Base-by-base conservation (phyloP, 2,329 filamentous ascomycete genomes). In the Arthroderma sp. region DNA sequence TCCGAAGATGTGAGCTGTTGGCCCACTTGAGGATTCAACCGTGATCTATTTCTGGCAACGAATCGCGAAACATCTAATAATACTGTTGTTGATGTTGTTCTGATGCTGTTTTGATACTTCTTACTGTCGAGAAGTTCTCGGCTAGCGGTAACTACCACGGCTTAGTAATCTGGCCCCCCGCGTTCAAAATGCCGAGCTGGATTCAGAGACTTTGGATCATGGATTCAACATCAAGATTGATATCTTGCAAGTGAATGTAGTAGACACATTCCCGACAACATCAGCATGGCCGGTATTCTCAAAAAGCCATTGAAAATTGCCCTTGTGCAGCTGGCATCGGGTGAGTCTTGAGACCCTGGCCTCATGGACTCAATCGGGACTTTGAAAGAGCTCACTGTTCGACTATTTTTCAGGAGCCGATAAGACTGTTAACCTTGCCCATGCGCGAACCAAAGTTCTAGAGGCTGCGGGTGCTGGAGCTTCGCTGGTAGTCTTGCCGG, bases 401-500 rank as follows among this genome's bases (percentile, higher is more conserved):
- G 33, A 17, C 9, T n/a, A n/a, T n/a, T 31, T 17, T 15, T 25
- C 17, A 85, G 78, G 87, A 61, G 74, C 85, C 62, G 88, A 95
- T 76, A 98, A 98, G 76, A 70, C 83, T 9, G 80, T 80, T 63
- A 98, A 98, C 74, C 88, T 98, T 61, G 69, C 79, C 21, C 85
- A 85, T 70, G 91, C 93, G 11, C 85, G 87, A 58, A 78, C 79
- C 44, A 91, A 93, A 70, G 90, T 97, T 59, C 80, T 89, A 61
- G 84, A 89, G 70, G 91, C 93, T 4, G 85, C 89, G 23, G 72
- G 76, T 25, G 76, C 76, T 2, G 91, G 91, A 63, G 89, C 91
- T 60, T 83, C 87, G 58, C 83, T 98, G 59, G 85, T 97, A 63
- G 89, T 97, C 35, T 81, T 98, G 17, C 93, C 93, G 37, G 93